phyloP scores from a whole-genome alignment of 1,139 yeast species.

The Blastobotrys capitulatus region DNA sequence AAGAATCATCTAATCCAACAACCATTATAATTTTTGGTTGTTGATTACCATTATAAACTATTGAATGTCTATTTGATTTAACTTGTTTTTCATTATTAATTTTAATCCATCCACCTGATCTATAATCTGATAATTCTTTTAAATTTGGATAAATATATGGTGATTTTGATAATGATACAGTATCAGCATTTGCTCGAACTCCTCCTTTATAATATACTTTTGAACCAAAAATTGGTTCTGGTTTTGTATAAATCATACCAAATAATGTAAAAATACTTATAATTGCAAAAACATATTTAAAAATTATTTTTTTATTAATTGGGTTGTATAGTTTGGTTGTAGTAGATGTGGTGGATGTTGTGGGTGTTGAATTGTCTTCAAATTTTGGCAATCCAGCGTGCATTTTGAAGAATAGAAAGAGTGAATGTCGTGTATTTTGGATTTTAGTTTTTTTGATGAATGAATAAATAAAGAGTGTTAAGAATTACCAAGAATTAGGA shows the following conservation, averaged over 20 bases:
- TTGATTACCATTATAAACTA: constrained; percentile 17
- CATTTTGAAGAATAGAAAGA: too few relatives aligned
- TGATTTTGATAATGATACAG: constrained; percentile 17
- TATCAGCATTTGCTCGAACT: constrained; percentile 23
- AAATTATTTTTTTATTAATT: neutral
- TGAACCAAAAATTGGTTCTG: neutral
- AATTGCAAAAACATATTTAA: neutral
- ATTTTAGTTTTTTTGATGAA: too few relatives aligned
- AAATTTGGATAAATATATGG: constrained; percentile 28
- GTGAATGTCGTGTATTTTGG: too few relatives aligned
- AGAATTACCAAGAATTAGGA: too few relatives aligned
- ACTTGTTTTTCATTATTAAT: constrained; percentile 25
- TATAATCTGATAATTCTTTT: constrained; percentile 24
- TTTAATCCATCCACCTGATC: constrained; percentile 26
- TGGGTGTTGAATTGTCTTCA: neutral
- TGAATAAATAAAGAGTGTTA: too few relatives aligned
- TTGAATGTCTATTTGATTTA: constrained; percentile 23
- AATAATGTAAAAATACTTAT: neutral
- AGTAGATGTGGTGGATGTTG: neutral
- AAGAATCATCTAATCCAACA: constrained; percentile 26
- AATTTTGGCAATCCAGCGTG: neutral
- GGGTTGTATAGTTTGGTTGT: neutral
- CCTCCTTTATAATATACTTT: constrained; percentile 9
- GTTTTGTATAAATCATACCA: neutral
- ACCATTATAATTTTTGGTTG: constrained; percentile 25